phyloP scores from a whole-genome alignment of 345 rosid genomes.

The Aethionema arabicum region DNA sequence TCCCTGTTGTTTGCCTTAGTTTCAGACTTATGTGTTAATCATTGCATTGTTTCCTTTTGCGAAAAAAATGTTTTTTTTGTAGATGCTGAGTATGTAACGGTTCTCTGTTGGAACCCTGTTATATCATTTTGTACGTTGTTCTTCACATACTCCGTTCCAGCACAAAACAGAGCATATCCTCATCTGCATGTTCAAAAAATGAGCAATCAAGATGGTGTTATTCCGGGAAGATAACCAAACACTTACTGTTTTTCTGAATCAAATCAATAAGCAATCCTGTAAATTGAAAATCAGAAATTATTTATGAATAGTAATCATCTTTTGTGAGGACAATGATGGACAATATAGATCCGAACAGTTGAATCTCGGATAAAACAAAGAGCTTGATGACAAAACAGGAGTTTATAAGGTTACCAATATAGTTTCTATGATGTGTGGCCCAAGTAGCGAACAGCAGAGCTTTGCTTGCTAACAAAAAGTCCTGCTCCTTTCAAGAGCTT shows the following conservation, averaged over 20 bases:
- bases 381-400: slow-evolving; percentile 34
- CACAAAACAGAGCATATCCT: slow-evolving; percentile 22
- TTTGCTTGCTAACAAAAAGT: slow-evolving; percentile 28
- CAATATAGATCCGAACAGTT: too few species aligned
- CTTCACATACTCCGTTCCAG: slow-evolving; percentile 22
- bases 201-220: slow-evolving; percentile 22
- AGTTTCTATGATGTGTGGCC: slow-evolving; percentile 36
- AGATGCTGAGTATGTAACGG: slow-evolving; percentile 18
- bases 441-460: slow-evolving; percentile 35
- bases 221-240: slow-evolving; percentile 2
- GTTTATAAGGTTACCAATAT: slow-evolving; percentile 37
- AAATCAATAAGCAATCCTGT: slow-evolving; percentile 8
- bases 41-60: slow-evolving; percentile 34
- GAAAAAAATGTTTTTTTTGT: slow-evolving; percentile 27
- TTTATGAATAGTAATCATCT: slow-evolving; percentile 18
- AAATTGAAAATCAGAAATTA: slow-evolving; percentile 16
- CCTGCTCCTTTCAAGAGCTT: slow-evolving; percentile 31
- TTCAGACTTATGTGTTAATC: slow-evolving; percentile 28
- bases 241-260: not conserved
- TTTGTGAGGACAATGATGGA: not conserved
- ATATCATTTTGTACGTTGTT: slow-evolving; percentile 24
- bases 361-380: slow-evolving; percentile 18
- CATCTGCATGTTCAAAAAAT: slow-evolving; percentile 26
- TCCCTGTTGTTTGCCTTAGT: slow-evolving; percentile 34
- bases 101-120: slow-evolving; percentile 33